Percentiles rank a stretch among this genome's conserved stretches.
These are phyloP conservation scores for Phoma sp. DNA, from an alignment of 2,329 filamentous ascomycete species.

Conservation along the genomic window DNA sequence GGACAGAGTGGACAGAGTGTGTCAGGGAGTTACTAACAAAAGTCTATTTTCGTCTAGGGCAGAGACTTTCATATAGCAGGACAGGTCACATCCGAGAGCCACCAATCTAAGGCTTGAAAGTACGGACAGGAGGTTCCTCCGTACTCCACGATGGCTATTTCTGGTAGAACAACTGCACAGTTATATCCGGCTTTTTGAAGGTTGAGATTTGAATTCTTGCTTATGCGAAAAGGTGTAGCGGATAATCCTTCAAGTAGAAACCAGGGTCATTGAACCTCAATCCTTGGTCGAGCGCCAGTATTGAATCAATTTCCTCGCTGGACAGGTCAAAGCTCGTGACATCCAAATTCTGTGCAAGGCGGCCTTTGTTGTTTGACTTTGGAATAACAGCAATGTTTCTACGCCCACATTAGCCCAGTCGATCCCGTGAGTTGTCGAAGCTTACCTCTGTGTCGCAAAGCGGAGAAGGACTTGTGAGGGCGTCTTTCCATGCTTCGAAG, in stretches of 20 bases:
- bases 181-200: too few species aligned
- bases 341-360: slow-evolving; percentile 31
- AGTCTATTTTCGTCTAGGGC: too few species aligned
- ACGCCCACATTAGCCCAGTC: slow-evolving; percentile 1
- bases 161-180: too few species aligned
- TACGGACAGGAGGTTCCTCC: too few species aligned
- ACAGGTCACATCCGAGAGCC: too few species aligned
- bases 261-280: slow-evolving; percentile 43
- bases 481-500: slow-evolving; percentile 68
- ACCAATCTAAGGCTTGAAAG: too few species aligned
- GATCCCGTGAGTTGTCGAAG: neutral
- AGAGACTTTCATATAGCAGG: too few species aligned
- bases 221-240: neutral
- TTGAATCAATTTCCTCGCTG: slow-evolving; percentile 26
- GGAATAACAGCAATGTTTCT: slow-evolving; percentile 55
- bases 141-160: too few species aligned
- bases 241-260: neutral
- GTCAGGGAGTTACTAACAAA: too few species aligned
- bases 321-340: slow-evolving; percentile 38
- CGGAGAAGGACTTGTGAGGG: slow-evolving; percentile 67
- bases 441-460: neutral
- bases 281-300: slow-evolving; percentile 41
- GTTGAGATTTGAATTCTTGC: too few species aligned
- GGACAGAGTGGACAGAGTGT: too few species aligned
- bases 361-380: slow-evolving; percentile 35